Percentiles rank a stretch among this genome's conserved stretches.
Conservation (phyloP, 306 rosid genomes). For the Quercus parvula region DNA sequence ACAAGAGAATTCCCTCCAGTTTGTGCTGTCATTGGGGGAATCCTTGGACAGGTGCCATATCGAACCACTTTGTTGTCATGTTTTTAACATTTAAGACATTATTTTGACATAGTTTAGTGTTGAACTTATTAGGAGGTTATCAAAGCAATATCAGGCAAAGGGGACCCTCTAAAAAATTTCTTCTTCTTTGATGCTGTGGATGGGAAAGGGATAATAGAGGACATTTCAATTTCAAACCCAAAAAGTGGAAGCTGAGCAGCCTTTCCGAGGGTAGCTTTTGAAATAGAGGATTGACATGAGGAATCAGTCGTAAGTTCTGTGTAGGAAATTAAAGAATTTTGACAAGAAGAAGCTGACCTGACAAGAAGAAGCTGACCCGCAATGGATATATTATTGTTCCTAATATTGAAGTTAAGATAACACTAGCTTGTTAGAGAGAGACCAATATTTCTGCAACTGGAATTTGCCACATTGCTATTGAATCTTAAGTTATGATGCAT, state of each 20-base stretch:
- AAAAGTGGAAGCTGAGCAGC: constrained; percentile 18
- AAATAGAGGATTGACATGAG: neutral
- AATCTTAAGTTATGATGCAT: neutral
- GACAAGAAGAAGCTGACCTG: constrained; percentile 18
- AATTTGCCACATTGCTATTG: neutral
- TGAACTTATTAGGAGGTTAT: constrained; percentile 72
- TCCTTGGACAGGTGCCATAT: constrained; percentile 83
- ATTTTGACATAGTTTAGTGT: neutral
- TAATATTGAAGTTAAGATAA: neutral
- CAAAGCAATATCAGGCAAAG: constrained; percentile 90
- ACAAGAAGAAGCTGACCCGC: constrained; percentile 19
- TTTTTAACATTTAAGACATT: neutral
- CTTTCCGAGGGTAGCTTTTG: neutral
- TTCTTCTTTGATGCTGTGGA: constrained; percentile 83
- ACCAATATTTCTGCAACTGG: neutral
- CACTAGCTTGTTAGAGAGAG: neutral
- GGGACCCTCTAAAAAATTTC: constrained; percentile 77
- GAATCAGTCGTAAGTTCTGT: neutral
- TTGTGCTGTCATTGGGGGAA: constrained; percentile 87
- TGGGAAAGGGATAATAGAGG: constrained; percentile 86
- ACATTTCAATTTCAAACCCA: constrained; percentile 52
- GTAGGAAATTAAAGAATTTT: neutral
- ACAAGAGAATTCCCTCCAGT: constrained; percentile 88
- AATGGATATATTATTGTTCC: neutral
- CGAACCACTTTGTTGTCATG: neutral